Base-by-base conservation (phyloP, 1,139 yeast species). In the Blastobotrys indianensis region DNA sequence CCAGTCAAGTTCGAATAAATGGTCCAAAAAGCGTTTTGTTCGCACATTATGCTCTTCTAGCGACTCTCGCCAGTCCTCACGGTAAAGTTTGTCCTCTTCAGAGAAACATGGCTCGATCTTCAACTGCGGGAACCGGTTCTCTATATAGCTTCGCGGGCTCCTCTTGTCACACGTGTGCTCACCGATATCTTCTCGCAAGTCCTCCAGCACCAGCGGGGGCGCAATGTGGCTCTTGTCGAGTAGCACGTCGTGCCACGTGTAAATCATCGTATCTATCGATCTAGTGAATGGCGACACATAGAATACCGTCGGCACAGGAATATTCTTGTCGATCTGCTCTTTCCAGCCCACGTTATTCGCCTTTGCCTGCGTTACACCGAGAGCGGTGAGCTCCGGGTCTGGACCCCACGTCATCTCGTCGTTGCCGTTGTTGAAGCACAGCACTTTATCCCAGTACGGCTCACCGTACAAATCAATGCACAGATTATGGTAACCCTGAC, bases 401-500 rank as follows among this genome's bases (percentile, higher is more conserved):
- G 86, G 86, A 0, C 80, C 86, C 49, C 49, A 46, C 1, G 42
- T 39, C 28, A 77, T 61, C 38, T 71, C 75, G 3, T 80, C 85
- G 56, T 77, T 81, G 1, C 79, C 76, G 4, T 73, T 73, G 38
- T 75, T 52, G 49, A 68, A 69, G 17, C 83, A 69, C 39, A 46
- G 42, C 28, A 39, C 37, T 23, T 45, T 62, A 55, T 75, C 72
- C 90, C 90, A 83, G 17, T 63, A 75, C 11, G 70, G 64, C 33
- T 70, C 62, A 11, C 87, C 83, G 59, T 80, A 81, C 51, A 74
- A 73, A 25, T 66, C 67, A 40, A 76, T 75, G 1, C 82, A 85
- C 17, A 74, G 66, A 54, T 85, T 85, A 58, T 84, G 92, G 63
- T 70, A 77, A 0, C 94, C 94, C 63, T 84, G 85, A 6, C 94